Evolutionary conservation across 495 filamentous ascomycete species (phyloP), one percentile per base, ranked within the genome.

Genomic region (Rhizodiscina lignyota): DNA sequence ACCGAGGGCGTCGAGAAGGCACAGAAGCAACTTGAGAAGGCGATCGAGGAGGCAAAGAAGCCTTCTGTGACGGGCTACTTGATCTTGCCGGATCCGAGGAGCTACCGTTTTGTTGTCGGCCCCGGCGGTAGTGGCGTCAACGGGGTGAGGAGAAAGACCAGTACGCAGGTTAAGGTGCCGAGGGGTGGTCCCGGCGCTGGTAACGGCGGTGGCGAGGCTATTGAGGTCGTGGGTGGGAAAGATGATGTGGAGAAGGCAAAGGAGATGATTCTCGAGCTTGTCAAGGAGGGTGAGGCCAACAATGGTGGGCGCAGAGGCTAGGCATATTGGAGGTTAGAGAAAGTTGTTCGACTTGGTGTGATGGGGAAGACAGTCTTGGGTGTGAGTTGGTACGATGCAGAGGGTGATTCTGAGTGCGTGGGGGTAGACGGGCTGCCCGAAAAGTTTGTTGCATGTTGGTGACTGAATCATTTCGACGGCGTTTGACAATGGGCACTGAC

Each of bases 61-160:
- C 77, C 82, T 47, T 73, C 67, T 19, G 67, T 67, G 11, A 80
- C 72, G 1, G 89, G 91, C 4, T 94, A 89, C 52, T 68, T 99
- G 30, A 72, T 85, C 45, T 67, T 96, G 16, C 83, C 86, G 0
- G 86, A 96, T 49, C 84, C 91, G 5, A 70, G 70, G 29, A 84
- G 79, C 31, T 91, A 94, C 64, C 74, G 87, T 37, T 78, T 78
- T 41, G 78, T 99, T 27, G 81, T 99, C 38, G 89, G 89, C 17
- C 77, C 75, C 48, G 79, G 79, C 32, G 91, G 89, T 39, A 78
- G 71, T 53, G 82, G 85, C 53, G 85, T 99, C 58, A 94, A 92
- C 54, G 59, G 67, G 6, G 94, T 99, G 52, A 75, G 91, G 38
- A 83, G 79, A 58, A 72, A 86, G 61, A 94, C 85, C 30, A 83